Percentiles rank a stretch among this genome's conserved stretches.
phyloP scores from a whole-genome alignment of 2,329 filamentous ascomycete species.

The Canariomyces notabilis region DNA sequence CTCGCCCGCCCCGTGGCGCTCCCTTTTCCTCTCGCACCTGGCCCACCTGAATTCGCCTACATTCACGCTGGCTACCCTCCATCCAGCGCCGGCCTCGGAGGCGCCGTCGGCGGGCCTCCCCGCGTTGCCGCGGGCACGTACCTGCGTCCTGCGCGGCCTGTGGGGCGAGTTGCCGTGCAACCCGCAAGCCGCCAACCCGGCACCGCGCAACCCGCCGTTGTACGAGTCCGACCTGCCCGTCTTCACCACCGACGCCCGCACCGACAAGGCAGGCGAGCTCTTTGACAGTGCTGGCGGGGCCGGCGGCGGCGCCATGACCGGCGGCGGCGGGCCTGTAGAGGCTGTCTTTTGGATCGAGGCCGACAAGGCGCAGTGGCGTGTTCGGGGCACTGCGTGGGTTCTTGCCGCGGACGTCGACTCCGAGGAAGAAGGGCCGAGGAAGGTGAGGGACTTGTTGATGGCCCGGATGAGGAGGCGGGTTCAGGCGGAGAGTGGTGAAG shows the following conservation, averaged over 20 bases:
- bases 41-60: slow-evolving; percentile 42
- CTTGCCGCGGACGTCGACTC: slow-evolving; percentile 59
- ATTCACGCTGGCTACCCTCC: slow-evolving; percentile 49
- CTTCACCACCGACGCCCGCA: slow-evolving; percentile 83
- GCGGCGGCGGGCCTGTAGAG: slow-evolving; percentile 69
- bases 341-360: slow-evolving; percentile 76
- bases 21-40: slow-evolving; percentile 47
- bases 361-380: slow-evolving; percentile 73
- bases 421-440: slow-evolving; percentile 48
- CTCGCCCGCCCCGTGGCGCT: slow-evolving; percentile 46
- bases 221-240: slow-evolving; percentile 75
- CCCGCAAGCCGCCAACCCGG: slow-evolving; percentile 66
- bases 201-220: slow-evolving; percentile 60
- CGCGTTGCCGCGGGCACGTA: slow-evolving; percentile 58
- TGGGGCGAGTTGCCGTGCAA: slow-evolving; percentile 70
- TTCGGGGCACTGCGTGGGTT: slow-evolving; percentile 71
- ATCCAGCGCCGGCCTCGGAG: slow-evolving; percentile 27
- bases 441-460: slow-evolving; percentile 51
- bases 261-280: slow-evolving; percentile 76
- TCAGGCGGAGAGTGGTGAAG: neutral
- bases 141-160: slow-evolving; percentile 80
- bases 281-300: slow-evolving; percentile 44
- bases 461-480: slow-evolving; percentile 55
- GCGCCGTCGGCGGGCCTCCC: slow-evolving; percentile 29
- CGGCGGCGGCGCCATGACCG: slow-evolving; percentile 45